Percentiles rank a stretch among this genome's conserved stretches.
Evolutionary conservation across 140 eudicot species (phyloP).

Genomic region (Senecio squalidus): DNA sequence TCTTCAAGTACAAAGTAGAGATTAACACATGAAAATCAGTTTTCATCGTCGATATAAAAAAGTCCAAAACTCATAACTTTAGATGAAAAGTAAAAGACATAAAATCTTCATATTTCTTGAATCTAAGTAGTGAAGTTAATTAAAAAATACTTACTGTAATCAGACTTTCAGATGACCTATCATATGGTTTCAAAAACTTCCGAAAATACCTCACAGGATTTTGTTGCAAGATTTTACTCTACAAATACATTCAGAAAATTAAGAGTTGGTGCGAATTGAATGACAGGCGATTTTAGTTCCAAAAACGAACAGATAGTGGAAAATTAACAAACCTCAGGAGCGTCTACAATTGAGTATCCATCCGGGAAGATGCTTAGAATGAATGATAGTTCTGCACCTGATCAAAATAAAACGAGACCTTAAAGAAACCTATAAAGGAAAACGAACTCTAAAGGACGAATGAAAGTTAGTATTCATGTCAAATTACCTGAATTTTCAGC

Average conservation of each 20-base stretch:
- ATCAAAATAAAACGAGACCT: slow-evolving; percentile 2
- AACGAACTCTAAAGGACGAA: neutral
- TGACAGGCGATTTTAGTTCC: neutral
- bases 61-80: too few species aligned
- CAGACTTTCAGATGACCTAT: slow-evolving; percentile 64
- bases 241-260: slow-evolving; percentile 19
- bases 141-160: slow-evolving; percentile 52
- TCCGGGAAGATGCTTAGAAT: slow-evolving; percentile 64
- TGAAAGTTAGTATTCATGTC: neutral
- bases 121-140: neutral
- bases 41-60: too few species aligned
- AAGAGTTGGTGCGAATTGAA: slow-evolving; percentile 9
- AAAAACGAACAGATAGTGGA: neutral
- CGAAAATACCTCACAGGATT: slow-evolving; percentile 31
- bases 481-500: slow-evolving; percentile 34
- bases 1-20: slow-evolving; percentile 23
- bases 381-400: slow-evolving; percentile 78
- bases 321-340: slow-evolving; percentile 54
- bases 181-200: slow-evolving; percentile 60
- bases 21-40: neutral
- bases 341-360: slow-evolving; percentile 61
- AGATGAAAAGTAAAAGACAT: too few species aligned
- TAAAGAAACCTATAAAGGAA: neutral
- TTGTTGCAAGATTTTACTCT: slow-evolving; percentile 43
- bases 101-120: too few species aligned